Base-by-base conservation (phyloP, 2,329 filamentous ascomycete genomes). In the Colletotrichum chrysophilum region DNA sequence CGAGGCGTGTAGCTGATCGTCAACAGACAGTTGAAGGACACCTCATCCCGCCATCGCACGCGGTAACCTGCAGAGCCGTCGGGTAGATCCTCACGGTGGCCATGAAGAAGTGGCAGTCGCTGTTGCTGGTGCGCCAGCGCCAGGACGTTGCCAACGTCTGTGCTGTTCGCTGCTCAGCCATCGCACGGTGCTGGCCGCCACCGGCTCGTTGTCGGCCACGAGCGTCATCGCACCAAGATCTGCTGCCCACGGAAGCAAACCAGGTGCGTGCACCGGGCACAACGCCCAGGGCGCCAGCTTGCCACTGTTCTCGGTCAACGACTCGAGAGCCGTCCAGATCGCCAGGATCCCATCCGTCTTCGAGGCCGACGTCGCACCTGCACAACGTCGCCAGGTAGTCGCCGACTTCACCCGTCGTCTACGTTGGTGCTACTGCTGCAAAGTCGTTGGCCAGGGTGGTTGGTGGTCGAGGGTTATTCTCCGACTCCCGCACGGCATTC, bases 31-130 rank as follows among this genome's bases (percentile, higher is more conserved):
- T 62, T 32, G 36, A 64, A 34, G 28, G 38, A 62, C 55, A 58
- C n/a, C 32, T 28, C 70, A 55, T 69, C 64, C 58, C 74, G 70
- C 56, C 70, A 64, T 60, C 34, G 70, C 48, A 58, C 58, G 58
- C 70, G 64, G 70, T 43, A 52, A 60, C 56, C 58, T 73, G 64
- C 70, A 73, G 64, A 69, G 18, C 64, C 64, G 43, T 56, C 64
- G 70, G 58, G 34, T 64, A 73, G 70, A 62, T 67, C 70, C 56
- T 60, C 64, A 56, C 38, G 58, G 60, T 58, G 26, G 64, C 32
- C 36, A 28, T 38, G 71, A 48, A 56, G 71, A 65, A 32, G 16
- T 36, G 61, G 43, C 70, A 58, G 62, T 32, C 56, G 64, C n/a
- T 34, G 61, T 66, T 34, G 61, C 58, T 55, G 38, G 30, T 58